A percentile compares a stretch with the other conserved stretches of the same genome.
phyloP scores from a whole-genome alignment of 1,284 basidiomycete species.

The Heliocybe sulcata region DNA sequence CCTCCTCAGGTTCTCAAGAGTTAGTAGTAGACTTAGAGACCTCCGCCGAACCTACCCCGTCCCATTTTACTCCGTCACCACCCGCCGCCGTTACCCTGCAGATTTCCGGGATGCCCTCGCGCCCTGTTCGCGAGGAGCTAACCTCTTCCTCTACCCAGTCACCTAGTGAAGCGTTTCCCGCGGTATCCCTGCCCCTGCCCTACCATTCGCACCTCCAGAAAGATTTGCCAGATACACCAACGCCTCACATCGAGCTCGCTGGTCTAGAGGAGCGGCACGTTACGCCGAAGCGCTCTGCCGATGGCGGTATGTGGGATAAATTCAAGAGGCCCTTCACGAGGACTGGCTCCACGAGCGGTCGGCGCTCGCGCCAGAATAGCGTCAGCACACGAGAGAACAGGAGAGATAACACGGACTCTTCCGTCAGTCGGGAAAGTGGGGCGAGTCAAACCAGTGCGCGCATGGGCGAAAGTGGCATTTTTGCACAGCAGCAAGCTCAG shows the following conservation, averaged over 20 bases:
- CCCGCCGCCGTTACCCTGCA: conserved; percentile 37
- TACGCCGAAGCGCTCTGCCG: not conserved
- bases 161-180: not conserved
- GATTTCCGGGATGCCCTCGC: not conserved
- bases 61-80: conserved; percentile 41
- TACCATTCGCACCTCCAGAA: not conserved
- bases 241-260: not conserved
- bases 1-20: conserved; percentile 33
- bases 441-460: conserved; percentile 56
- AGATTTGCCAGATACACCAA: not conserved
- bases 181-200: not conserved
- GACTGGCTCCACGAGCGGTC: conserved; percentile 54
- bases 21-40: conserved; percentile 56
- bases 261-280: not conserved
- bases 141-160: conserved; percentile 46
- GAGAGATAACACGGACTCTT: conserved; percentile 46
- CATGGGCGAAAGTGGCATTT: conserved; percentile 35
- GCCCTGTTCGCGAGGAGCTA: conserved; percentile 31
- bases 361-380: conserved; percentile 73
- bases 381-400: conserved; percentile 53
- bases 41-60: conserved; percentile 38
- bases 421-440: conserved; percentile 69
- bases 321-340: conserved; percentile 55
- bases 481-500: conserved; percentile 21
- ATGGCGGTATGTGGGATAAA: conserved; percentile 55